Base-by-base conservation (phyloP, 2,329 filamentous ascomycete genomes). In the Zymoseptoria tritici region DNA sequence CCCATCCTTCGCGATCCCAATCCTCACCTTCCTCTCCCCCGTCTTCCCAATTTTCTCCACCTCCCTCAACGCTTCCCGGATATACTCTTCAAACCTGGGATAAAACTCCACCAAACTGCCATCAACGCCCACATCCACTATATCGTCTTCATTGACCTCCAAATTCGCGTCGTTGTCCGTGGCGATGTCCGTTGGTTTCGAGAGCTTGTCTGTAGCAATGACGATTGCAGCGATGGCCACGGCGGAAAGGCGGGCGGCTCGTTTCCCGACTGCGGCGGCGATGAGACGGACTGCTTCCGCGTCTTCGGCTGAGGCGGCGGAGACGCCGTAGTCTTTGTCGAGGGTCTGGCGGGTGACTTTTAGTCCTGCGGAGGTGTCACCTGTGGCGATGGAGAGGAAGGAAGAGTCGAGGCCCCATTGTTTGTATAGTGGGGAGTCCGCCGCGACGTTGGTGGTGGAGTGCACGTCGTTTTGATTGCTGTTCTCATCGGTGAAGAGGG, bases 1-100 rank as follows among this genome's bases (percentile, higher is more conserved):
- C 54, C 94, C 94, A 73, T 99, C 94, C 81, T 96, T 97, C 63
- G 94, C 94, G 70, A 97, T 94, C 21, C 93, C 94, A 70, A 99
- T 97, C 59, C 91, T 83, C 65, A 99, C 89, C 76, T 86, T 89
- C 77, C 89, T 88, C 65, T 95, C 91, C 9, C 92, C 91, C 59
- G 83, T 79, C 52, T 80, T 77, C 4, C 93, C 93, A 68, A 97
- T 89, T 62, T 88, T 85, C 16, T 90, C 83, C 57, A 96, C 85
- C 58, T 84, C 85, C 55, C 85, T 79, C 60, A 97, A 80, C 6
- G 90, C 90, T 71, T 96, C 89, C 63, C 92, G 84, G 63, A 97
- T 88, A 79, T 94, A 89, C 59, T 89, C 87, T 65, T 94, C 86
- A 77, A 97, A 99, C 71, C 86, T 87, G 8, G 94, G 94, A 75